A percentile compares a stretch with the other conserved stretches of the same genome.
These are phyloP conservation scores for Fraxinus pennsylvanica DNA, from an alignment of 257 asterid species.

Conservation along the genomic window DNA sequence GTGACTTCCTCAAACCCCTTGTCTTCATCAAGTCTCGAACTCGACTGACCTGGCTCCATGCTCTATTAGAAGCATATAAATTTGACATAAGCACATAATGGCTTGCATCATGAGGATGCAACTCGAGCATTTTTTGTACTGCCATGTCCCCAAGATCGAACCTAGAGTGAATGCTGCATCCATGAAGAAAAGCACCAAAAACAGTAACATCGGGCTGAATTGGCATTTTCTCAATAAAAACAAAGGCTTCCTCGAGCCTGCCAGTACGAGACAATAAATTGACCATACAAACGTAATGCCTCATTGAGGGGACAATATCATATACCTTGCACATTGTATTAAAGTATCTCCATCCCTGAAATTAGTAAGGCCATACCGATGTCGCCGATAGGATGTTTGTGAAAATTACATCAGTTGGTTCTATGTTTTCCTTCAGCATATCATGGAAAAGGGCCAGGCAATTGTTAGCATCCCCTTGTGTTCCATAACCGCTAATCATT, in stretches of 20 bases:
- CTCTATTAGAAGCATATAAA: slow-evolving; percentile 44
- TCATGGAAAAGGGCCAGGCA: slow-evolving; percentile 41
- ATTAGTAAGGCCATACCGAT: too few relatives aligned
- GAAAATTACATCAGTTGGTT: slow-evolving; percentile 57
- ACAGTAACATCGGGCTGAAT: slow-evolving; percentile 43
- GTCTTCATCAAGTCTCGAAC: slow-evolving; percentile 44
- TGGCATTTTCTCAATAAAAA: slow-evolving; percentile 54
- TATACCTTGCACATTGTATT: slow-evolving; percentile 40
- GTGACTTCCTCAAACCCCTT: slow-evolving; percentile 48
- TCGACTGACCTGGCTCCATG: slow-evolving; percentile 48
- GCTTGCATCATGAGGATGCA: slow-evolving; percentile 45
- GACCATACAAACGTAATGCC: slow-evolving; percentile 66
- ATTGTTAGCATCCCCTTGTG: slow-evolving; percentile 47
- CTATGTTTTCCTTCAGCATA: slow-evolving; percentile 47
- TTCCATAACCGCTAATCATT: slow-evolving; percentile 58
- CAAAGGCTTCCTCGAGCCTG: slow-evolving; percentile 53
- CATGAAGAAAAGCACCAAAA: slow-evolving; percentile 55
- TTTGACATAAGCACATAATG: slow-evolving; percentile 54
- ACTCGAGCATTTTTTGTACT: slow-evolving; percentile 52
- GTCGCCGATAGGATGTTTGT: slow-evolving; percentile 6
- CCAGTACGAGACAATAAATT: slow-evolving; percentile 64
- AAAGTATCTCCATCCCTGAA: slow-evolving; percentile 60
- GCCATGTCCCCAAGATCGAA: slow-evolving; percentile 58
- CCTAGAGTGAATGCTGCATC: slow-evolving; percentile 54
- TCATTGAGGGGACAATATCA: slow-evolving; percentile 39